Percentiles rank a stretch among this genome's conserved stretches.
phyloP scores from a whole-genome alignment of 2,329 filamentous ascomycete genomes.

The Fusarium sulawesiense region DNA sequence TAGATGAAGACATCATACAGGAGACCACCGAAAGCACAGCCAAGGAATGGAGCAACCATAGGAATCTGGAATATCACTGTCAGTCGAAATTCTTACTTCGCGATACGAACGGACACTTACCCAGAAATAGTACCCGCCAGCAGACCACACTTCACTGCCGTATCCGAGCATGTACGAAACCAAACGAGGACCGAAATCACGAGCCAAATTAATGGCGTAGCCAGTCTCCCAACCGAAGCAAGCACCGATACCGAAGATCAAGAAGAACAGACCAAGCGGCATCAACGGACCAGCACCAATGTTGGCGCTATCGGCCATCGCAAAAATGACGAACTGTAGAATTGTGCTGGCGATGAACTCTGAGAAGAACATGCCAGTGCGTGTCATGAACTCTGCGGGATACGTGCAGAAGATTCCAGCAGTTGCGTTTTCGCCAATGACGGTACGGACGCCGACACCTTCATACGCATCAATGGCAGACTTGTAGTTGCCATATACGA shows the following conservation, averaged over 20 bases:
- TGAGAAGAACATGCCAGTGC: slow-evolving; percentile 75
- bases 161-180: slow-evolving; percentile 77
- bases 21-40: slow-evolving; percentile 71
- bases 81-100: not conserved
- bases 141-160: slow-evolving; percentile 72
- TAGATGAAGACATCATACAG: slow-evolving; percentile 76
- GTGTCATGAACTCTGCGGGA: slow-evolving; percentile 73
- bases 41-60: slow-evolving; percentile 77
- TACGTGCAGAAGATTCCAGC: slow-evolving; percentile 81
- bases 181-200: slow-evolving; percentile 77
- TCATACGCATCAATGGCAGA: slow-evolving; percentile 73
- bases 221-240: slow-evolving; percentile 83
- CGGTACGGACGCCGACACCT: slow-evolving; percentile 71
- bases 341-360: slow-evolving; percentile 76
- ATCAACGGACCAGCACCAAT: slow-evolving; percentile 66
- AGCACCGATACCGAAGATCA: slow-evolving; percentile 78
- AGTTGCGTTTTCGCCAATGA: slow-evolving; percentile 68
- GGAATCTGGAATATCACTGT: slow-evolving; percentile 64
- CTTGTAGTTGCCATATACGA: slow-evolving; percentile 73
- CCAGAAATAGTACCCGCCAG: slow-evolving; percentile 79
- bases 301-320: slow-evolving; percentile 69
- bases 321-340: slow-evolving; percentile 78
- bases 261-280: slow-evolving; percentile 74
- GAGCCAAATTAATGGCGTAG: slow-evolving; percentile 78
- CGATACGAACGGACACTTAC: slow-evolving; percentile 52